Base-by-base conservation (phyloP, 805 yeast genomes). In the Saturnispora dispora region DNA sequence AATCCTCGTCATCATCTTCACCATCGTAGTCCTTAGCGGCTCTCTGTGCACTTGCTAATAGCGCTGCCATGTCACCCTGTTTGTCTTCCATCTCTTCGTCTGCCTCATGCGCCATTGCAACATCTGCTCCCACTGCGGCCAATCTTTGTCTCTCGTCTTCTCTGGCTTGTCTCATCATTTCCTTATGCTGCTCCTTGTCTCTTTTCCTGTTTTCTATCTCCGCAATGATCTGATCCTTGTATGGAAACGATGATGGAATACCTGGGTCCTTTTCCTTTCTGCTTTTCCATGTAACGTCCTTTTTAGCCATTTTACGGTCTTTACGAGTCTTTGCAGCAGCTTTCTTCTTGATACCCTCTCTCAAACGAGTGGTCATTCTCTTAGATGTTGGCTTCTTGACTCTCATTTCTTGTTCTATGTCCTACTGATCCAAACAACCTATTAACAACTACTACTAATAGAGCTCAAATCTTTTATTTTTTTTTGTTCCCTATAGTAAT, bases 341-440 rank as follows among this genome's bases (percentile, higher is more conserved):
- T 71, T 93, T 93, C 79, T 89, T 93, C 74, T 88, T 85, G 66
- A 93, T 89, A 57, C 99, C 99, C 68, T 90, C 96, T 64, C 89
- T 82, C 87, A 90, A 81, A 68, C 95, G 88, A 62, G 98, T 91
- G 64, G 93, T 79, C 48, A 82, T 76, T 72, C 98, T 82, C 71
- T 91, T 93, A 54, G 95, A 85, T 39, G 89, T 83, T 56, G 85
- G 84, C 68, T 76, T 66, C 62, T 64, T 66, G 25, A 66, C 69
- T 65, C 70, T 66, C 70, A 67, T 64, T 33, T 13, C 42, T 30
- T 13, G 33, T 4, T 30, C 15, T 18, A 40, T 23, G n/a, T 15
- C 35, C 33, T 28, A 28, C 17, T 23, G 6, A 25, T 5, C 20
- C 18, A 39, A 10, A 37, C 17, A 17, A 7, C 11, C 11, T 18